These are phyloP conservation scores for Euphorbia schlechtendalii DNA, from an alignment of 441 rosid genomes.

Conservation along the genomic window DNA sequence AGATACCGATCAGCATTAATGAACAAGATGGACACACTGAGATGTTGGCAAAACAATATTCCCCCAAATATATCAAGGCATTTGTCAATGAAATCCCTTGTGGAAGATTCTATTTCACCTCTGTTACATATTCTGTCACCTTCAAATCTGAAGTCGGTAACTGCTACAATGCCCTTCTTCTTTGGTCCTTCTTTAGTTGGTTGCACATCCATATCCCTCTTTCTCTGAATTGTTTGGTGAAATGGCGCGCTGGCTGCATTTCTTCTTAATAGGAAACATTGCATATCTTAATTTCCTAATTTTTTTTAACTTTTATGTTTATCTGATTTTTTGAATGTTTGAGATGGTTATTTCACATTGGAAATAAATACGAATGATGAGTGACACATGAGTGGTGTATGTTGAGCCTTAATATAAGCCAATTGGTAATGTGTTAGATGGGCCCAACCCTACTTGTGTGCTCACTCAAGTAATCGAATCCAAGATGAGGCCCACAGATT, in stretches of 20 bases:
- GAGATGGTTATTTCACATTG: background rate
- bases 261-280: background rate
- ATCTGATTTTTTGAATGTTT: background rate
- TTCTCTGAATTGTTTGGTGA: background rate
- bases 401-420: too few relatives aligned
- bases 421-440: too few relatives aligned
- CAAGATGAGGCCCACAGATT: too few relatives aligned
- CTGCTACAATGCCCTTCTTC: slow-evolving; percentile 15
- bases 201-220: background rate
- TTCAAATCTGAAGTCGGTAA: slow-evolving; percentile 78
- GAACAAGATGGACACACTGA: slow-evolving; percentile 62
- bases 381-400: too few relatives aligned
- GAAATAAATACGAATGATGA: too few relatives aligned
- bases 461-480: too few relatives aligned
- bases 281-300: background rate
- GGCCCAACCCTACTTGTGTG: too few relatives aligned
- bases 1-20: slow-evolving; percentile 64
- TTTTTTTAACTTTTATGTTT: background rate
- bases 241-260: background rate
- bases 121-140: slow-evolving; percentile 83
- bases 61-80: slow-evolving; percentile 77
- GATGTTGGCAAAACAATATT: slow-evolving; percentile 74
- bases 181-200: slow-evolving; percentile 12
- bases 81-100: slow-evolving; percentile 60
- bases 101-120: slow-evolving; percentile 71